Evolutionary conservation across 306 rosid genomes (phyloP), one percentile per base, ranked within the genome.

Genomic region (Casuarina cunninghamiana): DNA sequence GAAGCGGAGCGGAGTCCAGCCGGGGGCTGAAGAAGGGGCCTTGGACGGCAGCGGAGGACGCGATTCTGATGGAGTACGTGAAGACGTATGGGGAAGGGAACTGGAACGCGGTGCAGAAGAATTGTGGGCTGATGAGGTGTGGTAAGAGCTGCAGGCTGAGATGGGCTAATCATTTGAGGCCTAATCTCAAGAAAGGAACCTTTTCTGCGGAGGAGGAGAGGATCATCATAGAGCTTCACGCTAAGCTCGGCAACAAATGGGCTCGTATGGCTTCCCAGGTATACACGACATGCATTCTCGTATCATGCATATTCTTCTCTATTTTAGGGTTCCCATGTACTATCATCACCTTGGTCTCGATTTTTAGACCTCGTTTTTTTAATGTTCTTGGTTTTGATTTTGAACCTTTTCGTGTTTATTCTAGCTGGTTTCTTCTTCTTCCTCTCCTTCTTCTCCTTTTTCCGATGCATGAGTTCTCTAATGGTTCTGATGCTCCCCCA

Each of bases 121-220:
- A 88, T 69, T 81, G 93, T 0, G 91, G 87, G 16, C 72, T 94
- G 71, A 79, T 75, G 0, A 80, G 98, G 53, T 88, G 95, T 57
- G 97, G 98, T 13, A 94, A 94, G 79, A 94, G 98, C 53, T 94
- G 98, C 51, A 83, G 98, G 71, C 91, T 94, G 3, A 69, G 98
- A 53, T 94, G 98, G 98, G 91, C 96, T 13, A 94, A 94, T 66
- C 98, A 94, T 79, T 80, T 94, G 42, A 75, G 97, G 55, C 97
- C 98, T 4, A 87, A 94, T 76, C 87, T 94, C 19, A 94, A 87
- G 71, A 94, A 92, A 26, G 96, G 95, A 37, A 55, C 93, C 0
- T 90, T 94, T 66, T 81, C 97, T 51, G 67, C 62, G 0, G 91
- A 89, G 0, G 98, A 94, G 74, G 93, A 94, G 53, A 51, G 80